phyloP scores from a whole-genome alignment of 2,329 filamentous ascomycete genomes.

The Clarireedia homoeocarpa region DNA sequence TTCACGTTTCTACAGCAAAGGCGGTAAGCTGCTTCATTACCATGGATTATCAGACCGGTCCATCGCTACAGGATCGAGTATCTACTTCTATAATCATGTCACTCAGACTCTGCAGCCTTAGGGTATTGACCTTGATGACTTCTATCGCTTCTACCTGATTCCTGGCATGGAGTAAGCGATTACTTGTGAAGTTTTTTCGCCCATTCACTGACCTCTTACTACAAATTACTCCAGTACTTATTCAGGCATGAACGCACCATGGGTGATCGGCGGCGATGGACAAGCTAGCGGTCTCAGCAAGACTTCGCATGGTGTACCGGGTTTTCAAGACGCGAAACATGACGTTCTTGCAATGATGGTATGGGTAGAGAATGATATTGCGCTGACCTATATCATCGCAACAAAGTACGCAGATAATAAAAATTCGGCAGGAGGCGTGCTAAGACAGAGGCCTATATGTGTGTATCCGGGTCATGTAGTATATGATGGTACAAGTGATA shows the following conservation, averaged over 20 bases:
- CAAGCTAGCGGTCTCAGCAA: constrained; percentile 26
- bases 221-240: constrained; percentile 1
- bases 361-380: constrained; percentile 39
- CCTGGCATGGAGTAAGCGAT: neutral
- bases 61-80: constrained; percentile 43
- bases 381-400: constrained; percentile 29
- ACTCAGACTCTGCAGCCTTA: constrained; percentile 32
- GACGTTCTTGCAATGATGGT: constrained; percentile 41
- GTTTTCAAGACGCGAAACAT: constrained; percentile 34
- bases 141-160: constrained; percentile 10
- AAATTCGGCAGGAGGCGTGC: constrained; percentile 30
- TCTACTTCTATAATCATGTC: constrained; percentile 45
- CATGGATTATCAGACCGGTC: constrained; percentile 31
- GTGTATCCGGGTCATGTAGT: constrained; percentile 21
- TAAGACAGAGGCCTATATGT: constrained; percentile 40
- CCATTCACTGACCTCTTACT: neutral
- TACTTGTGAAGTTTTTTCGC: neutral
- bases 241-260: constrained; percentile 28
- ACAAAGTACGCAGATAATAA: constrained; percentile 35
- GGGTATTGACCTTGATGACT: constrained; percentile 12
- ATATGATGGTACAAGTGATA: constrained; percentile 14
- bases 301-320: constrained; percentile 31
- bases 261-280: constrained; percentile 32
- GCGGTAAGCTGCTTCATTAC: constrained; percentile 12
- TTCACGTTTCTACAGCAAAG: constrained; percentile 35